These are phyloP conservation scores for Schoenoplectus triqueter DNA, from an alignment of 202 grass and related monocot species.

Conservation along the genomic window DNA sequence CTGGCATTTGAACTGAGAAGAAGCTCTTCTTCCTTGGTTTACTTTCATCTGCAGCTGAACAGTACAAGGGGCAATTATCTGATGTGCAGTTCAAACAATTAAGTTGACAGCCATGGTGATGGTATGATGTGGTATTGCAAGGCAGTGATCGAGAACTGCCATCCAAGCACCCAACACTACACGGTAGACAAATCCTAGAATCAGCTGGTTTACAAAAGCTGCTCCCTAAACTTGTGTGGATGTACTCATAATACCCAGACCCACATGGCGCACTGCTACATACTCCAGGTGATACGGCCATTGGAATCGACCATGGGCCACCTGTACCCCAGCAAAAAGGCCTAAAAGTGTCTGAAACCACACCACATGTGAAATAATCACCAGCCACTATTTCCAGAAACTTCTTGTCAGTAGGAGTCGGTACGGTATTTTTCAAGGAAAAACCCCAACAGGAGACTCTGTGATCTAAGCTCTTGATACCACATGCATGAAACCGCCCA, in stretches of 20 bases:
- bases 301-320: conserved; percentile 75
- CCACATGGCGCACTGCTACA: conserved; percentile 72
- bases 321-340: conserved; percentile 90
- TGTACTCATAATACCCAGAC: conserved; percentile 75
- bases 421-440: conserved; percentile 74
- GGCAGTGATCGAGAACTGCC: conserved; percentile 54
- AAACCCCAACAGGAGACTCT: conserved; percentile 94
- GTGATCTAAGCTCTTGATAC: conserved; percentile 86
- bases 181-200: conserved; percentile 94
- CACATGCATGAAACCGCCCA: conserved; percentile 94
- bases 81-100: conserved; percentile 73
- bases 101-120: conserved; percentile 64
- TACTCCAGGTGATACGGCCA: conserved; percentile 86
- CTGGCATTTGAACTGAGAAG: conserved; percentile 72
- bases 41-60: conserved; percentile 47
- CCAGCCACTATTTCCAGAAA: conserved; percentile 82
- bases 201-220: conserved; percentile 76
- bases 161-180: conserved; percentile 69
- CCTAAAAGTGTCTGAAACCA: conserved; percentile 63
- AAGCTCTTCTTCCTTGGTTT: conserved; percentile 52
- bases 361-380: conserved; percentile 97
- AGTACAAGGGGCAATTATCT: conserved; percentile 60
- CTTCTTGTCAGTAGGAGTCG: conserved; percentile 63
- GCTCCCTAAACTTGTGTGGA: conserved; percentile 46
- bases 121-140: conserved; percentile 79